Conservation (phyloP, 2,329 filamentous ascomycete species). For the Fusarium staphyleae region DNA sequence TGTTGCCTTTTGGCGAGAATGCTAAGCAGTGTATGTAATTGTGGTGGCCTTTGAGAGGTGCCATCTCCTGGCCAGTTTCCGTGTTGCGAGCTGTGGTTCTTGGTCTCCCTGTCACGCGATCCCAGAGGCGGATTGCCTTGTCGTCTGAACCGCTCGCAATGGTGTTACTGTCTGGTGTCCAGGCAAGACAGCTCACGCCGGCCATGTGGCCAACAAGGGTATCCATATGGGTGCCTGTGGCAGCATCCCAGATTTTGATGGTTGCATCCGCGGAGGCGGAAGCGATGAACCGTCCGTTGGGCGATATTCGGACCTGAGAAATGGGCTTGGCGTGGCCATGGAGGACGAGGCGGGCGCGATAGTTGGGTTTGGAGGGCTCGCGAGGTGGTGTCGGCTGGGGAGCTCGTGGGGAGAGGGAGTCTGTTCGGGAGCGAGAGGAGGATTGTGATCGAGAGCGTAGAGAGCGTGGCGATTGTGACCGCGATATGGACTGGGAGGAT, state of each 20-base stretch:
- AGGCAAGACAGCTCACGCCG: conserved; percentile 90
- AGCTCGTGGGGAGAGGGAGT: conserved; percentile 39
- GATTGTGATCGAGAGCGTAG: conserved; percentile 42
- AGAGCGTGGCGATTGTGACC: conserved; percentile 43
- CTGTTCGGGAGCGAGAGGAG: conserved; percentile 44
- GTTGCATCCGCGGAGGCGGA: conserved; percentile 89
- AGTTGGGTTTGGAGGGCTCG: conserved; percentile 68
- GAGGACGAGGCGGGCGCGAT: conserved; percentile 73
- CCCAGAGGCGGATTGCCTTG: conserved; percentile 95
- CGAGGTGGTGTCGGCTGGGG: conserved; percentile 48
- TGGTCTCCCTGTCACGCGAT: conserved; percentile 68
- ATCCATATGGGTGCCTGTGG: conserved; percentile 79
- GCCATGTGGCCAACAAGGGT: conserved; percentile 93
- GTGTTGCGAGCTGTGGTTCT: conserved; percentile 55
- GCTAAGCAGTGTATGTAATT: conserved; percentile 95
- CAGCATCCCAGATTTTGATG: conserved; percentile 88
- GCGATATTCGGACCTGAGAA: conserved; percentile 88
- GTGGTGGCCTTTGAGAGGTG: conserved; percentile 82
- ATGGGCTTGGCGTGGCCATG: conserved; percentile 81
- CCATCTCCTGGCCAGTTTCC: conserved; percentile 51
- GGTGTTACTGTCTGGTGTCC: conserved; percentile 87
- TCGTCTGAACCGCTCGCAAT: conserved; percentile 94
- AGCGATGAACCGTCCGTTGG: conserved; percentile 88
- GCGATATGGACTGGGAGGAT: conserved; percentile 42
- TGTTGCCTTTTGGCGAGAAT: conserved; percentile 98